Evolutionary conservation across 148 eudicot species (phyloP), one percentile per base, ranked within the genome.

Genomic region (Rhododendron simsii): DNA sequence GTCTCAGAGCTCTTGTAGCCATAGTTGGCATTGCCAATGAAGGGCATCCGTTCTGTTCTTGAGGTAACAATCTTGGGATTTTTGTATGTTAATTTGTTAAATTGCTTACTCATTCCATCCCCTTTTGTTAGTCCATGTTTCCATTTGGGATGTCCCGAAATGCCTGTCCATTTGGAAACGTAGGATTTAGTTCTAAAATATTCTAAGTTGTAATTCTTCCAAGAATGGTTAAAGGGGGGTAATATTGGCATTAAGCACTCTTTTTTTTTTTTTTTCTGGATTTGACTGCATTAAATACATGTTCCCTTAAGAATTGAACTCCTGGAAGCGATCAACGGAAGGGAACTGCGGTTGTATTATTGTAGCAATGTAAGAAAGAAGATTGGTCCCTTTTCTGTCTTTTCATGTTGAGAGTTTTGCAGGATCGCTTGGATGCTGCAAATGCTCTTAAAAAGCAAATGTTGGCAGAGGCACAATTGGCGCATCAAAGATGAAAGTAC

Each of bases 341-440:
- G 73, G 73, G 73, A 11, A 26, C 33, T 67, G 73, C 4, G 71
- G 28, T 63, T 23, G 28, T 63, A 63, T 63, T 23, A 37, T 13
- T 82, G 35, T 74, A 51, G 80, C 3, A 75, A 51, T 21, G 14
- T 23, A 33, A 8, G 41, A 69, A 39, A 67, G 35, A 26, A 67
- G 35, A 11, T 67, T 67, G 74, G 33, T 50, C n/a, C 51, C 80
- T 81, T 45, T 63, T 51, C 51, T 84, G 26, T 53, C 16, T 41
- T 67, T 59, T 88, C 55, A 84, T 39, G 18, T 55, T 84, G 85
- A 74, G 30, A 81, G 28, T 84, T 55, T 83, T 89, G 50, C 91
- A 92, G 94, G 93, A 90, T 67, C 93, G 92, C 33, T 83, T 91
- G 88, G 94, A 92, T 91, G 91, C 92, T 61, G 94, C 92, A 78